A percentile compares a stretch with the other conserved stretches of the same genome.
Conservation (phyloP, 108 stramenopile species). For the Nitzschia sp. region DNA sequence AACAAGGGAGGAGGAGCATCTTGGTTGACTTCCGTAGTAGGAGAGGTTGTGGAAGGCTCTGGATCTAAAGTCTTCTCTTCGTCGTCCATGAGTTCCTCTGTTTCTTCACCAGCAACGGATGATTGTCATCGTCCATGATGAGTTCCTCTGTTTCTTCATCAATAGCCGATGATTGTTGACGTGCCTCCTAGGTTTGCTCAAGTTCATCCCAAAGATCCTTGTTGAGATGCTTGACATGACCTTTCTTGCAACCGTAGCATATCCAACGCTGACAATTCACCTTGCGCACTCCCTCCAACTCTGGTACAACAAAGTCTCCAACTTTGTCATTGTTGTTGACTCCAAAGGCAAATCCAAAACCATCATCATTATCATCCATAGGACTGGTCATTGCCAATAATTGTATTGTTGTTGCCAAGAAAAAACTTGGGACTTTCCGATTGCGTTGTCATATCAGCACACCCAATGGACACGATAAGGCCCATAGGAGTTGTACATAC, state of each 20-base stretch:
- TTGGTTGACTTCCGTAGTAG: neutral
- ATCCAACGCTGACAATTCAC: constrained; percentile 83
- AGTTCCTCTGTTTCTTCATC: neutral
- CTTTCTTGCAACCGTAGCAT: too few species aligned
- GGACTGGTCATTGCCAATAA: constrained; percentile 44
- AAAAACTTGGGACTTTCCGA: too few species aligned
- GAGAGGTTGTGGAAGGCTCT: neutral
- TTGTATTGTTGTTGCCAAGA: too few species aligned
- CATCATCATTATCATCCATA: constrained; percentile 44
- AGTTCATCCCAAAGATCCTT: constrained; percentile 83
- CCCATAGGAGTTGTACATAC: too few species aligned
- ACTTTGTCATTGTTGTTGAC: constrained; percentile 36
- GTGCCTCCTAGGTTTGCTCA: constrained; percentile 34
- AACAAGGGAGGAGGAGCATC: constrained; percentile 26
- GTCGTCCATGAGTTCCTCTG: too few species aligned
- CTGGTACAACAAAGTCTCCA: constrained; percentile 60
- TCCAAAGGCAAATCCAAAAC: constrained; percentile 51
- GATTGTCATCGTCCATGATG: constrained; percentile 12
- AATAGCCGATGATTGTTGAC: neutral
- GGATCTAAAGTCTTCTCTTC: constrained; percentile 12
- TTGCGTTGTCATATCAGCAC: too few species aligned
- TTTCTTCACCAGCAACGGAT: too few species aligned
- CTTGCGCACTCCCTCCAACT: constrained; percentile 67
- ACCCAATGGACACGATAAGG: too few species aligned
- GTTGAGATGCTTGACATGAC: constrained; percentile 88